A percentile compares a stretch with the other conserved stretches of the same genome.
Conservation (phyloP, 176 grass and related monocot genomes). For the barley (Hordeum vulgare) region MorexV3_pseudomolecules_assembly NC_058521.1:605757200-605757699, state of each 20-base stretch:
- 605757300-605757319: not conserved
- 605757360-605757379: not conserved
- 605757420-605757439: not conserved
- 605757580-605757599: constrained; percentile 20
- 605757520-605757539: not conserved
- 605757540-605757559: constrained; percentile 5
- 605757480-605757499: not conserved
- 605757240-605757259: not conserved
- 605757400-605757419: not conserved
- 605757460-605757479: not conserved
- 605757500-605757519: not conserved
- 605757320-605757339: not conserved
- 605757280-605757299: not conserved
- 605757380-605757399: not conserved
- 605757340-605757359: not conserved
- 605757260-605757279: not conserved
- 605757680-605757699: constrained; percentile 26
- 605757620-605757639: constrained; percentile 20
- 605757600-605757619: not conserved
- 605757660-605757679: constrained; percentile 29
- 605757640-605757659: not conserved
- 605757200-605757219: not conserved
- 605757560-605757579: not conserved
- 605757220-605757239: not conserved
- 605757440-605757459: not conserved